Conservation (phyloP, 768 basidiomycete species). For the Phanerochaete sordida region DNA sequence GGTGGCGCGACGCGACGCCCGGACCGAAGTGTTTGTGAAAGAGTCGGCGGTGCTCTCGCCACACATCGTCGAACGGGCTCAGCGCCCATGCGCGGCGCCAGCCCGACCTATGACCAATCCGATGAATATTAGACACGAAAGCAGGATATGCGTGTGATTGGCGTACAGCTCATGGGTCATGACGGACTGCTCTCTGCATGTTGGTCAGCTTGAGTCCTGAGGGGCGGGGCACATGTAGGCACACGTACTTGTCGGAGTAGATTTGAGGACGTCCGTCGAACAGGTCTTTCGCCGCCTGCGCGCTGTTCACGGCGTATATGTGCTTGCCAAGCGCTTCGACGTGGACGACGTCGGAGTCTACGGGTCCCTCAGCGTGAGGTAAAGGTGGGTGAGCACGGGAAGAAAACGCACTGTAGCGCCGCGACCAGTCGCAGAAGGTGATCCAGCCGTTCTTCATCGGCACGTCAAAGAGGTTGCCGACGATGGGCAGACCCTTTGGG, state of each 20-base stretch:
- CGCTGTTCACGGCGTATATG: neutral
- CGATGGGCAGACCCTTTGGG: slow-evolving; percentile 28
- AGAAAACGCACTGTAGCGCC: slow-evolving; percentile 18
- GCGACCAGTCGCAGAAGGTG: slow-evolving; percentile 20
- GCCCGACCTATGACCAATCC: neutral
- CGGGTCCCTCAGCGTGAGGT: neutral
- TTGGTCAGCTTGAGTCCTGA: neutral
- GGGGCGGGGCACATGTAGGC: too few species aligned
- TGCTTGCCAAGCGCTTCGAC: slow-evolving; percentile 10
- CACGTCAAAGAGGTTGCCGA: slow-evolving; percentile 32
- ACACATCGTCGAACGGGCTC: neutral
- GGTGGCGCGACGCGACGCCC: neutral
- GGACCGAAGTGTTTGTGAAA: slow-evolving; percentile 8
- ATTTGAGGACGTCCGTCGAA: slow-evolving; percentile 8
- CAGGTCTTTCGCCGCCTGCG: slow-evolving; percentile 1
- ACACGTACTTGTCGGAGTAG: slow-evolving; percentile 7
- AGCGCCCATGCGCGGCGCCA: neutral
- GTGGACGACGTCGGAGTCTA: slow-evolving; percentile 17
- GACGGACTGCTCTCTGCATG: neutral
- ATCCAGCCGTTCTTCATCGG: slow-evolving; percentile 19
- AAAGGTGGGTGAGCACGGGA: neutral
- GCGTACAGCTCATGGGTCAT: neutral
- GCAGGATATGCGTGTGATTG: neutral
- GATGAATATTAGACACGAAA: too few species aligned
- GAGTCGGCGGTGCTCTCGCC: neutral